These are phyloP conservation scores for Coleophoma eucalyptorum DNA, from an alignment of 2,329 filamentous ascomycete species.

Conservation along the genomic window DNA sequence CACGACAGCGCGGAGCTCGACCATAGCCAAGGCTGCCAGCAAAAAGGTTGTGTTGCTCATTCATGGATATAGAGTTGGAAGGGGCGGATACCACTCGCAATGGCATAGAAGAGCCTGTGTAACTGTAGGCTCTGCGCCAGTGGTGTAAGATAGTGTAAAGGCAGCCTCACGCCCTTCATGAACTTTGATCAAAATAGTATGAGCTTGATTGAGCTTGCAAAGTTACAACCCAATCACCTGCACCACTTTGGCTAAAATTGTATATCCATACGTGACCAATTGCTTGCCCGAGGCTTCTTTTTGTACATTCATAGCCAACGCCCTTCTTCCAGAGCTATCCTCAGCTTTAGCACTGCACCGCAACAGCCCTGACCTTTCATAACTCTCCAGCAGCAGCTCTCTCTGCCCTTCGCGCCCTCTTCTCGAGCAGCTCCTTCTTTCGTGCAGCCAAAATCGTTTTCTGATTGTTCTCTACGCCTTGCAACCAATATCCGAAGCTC, in stretches of 20 bases:
- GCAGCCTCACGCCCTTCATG: too few species aligned
- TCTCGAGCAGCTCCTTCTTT: slow-evolving; percentile 79
- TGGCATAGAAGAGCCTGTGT: neutral
- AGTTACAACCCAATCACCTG: too few species aligned
- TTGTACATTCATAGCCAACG: too few species aligned
- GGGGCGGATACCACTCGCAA: neutral
- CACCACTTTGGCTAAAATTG: too few species aligned
- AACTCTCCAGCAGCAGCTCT: slow-evolving; percentile 44
- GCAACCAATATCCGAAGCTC: slow-evolving; percentile 95
- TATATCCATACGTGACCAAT: too few species aligned
- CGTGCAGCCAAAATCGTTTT: slow-evolving; percentile 72
- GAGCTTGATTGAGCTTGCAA: too few species aligned
- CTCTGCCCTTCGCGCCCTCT: slow-evolving; percentile 75
- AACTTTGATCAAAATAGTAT: too few species aligned
- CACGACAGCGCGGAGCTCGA: too few species aligned
- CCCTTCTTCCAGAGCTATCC: too few species aligned
- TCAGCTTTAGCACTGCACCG: too few species aligned
- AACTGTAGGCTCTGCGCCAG: neutral
- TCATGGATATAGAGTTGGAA: neutral
- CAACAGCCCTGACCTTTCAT: neutral
- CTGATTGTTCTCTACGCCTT: slow-evolving; percentile 84
- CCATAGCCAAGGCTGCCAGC: neutral
- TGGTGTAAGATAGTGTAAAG: neutral
- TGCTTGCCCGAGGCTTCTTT: too few species aligned
- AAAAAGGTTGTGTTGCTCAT: neutral